phyloP scores from a whole-genome alignment of 179 eudicot genomes.

The Dionaea muscipula region DNA sequence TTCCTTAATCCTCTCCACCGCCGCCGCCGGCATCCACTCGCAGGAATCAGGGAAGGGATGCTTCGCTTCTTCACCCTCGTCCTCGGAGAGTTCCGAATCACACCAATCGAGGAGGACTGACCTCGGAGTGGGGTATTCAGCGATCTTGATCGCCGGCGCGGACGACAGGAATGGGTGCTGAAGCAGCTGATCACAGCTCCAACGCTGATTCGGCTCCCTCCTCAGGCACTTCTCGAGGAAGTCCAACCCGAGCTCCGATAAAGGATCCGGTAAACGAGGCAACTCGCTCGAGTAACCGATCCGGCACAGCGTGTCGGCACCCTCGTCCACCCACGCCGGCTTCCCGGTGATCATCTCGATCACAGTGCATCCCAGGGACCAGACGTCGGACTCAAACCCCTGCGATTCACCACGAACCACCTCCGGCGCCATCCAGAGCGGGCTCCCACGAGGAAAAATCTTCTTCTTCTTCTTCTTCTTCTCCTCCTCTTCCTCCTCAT shows the following conservation, averaged over 20 bases:
- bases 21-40: slow-evolving; percentile 5
- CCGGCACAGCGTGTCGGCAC: slow-evolving; percentile 32
- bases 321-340: slow-evolving; percentile 61
- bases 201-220: slow-evolving; percentile 28
- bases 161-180: slow-evolving; percentile 47
- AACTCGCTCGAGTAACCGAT: slow-evolving; percentile 47
- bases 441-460: slow-evolving; percentile 54
- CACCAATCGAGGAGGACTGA: slow-evolving; percentile 49
- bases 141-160: slow-evolving; percentile 5
- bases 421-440: slow-evolving; percentile 92
- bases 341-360: slow-evolving; percentile 74
- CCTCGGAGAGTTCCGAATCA: slow-evolving; percentile 17
- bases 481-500: too few relatives aligned
- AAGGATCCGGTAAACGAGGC: slow-evolving; percentile 30
- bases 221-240: slow-evolving; percentile 52
- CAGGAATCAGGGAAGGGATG: slow-evolving; percentile 3
- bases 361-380: slow-evolving; percentile 76
- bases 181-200: slow-evolving; percentile 67
- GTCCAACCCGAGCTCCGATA: slow-evolving; percentile 36
- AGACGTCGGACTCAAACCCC: slow-evolving; percentile 53
- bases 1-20: slow-evolving; percentile 24
- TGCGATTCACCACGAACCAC: slow-evolving; percentile 62
- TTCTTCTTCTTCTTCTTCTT: too few relatives aligned
- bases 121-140: slow-evolving; percentile 37
- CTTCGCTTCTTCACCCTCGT: slow-evolving; percentile 13